Conservation (phyloP, 768 basidiomycete genomes). For the Cantharellus anzutake region DNA sequence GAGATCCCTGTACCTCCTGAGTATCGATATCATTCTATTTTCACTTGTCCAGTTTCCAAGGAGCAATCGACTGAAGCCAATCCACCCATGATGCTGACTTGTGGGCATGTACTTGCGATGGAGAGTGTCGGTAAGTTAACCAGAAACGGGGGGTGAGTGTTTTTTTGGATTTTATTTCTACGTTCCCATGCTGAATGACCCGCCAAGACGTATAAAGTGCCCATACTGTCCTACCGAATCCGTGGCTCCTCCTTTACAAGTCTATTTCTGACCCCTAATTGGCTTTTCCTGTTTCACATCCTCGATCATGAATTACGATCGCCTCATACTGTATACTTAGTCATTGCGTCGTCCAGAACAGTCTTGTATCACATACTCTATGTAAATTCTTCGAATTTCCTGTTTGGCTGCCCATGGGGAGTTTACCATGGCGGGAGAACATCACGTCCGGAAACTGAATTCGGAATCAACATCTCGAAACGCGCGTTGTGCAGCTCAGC, state of each 20-base stretch:
- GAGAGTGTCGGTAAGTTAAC: slow-evolving; percentile 81
- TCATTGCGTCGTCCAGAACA: neutral
- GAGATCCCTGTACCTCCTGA: slow-evolving; percentile 77
- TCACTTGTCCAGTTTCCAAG: slow-evolving; percentile 94
- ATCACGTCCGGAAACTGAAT: too few species aligned
- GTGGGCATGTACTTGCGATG: slow-evolving; percentile 88
- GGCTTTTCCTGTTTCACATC: neutral
- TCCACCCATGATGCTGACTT: slow-evolving; percentile 94
- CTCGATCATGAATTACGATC: neutral
- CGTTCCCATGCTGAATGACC: slow-evolving; percentile 1
- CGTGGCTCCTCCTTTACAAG: slow-evolving; percentile 2
- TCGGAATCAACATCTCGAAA: too few species aligned
- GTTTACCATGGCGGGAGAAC: too few species aligned
- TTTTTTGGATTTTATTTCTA: slow-evolving; percentile 3
- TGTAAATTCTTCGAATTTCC: too few species aligned
- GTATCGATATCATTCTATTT: slow-evolving; percentile 90
- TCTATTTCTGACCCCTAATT: slow-evolving; percentile 5
- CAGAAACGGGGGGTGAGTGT: slow-evolving; percentile 63
- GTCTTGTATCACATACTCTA: neutral
- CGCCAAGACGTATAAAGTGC: slow-evolving; percentile 71
- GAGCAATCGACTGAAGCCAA: slow-evolving; percentile 87
- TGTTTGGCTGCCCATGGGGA: too few species aligned
- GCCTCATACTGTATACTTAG: neutral
- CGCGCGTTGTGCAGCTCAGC: too few species aligned
- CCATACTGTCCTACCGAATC: slow-evolving; percentile 81